Conservation (phyloP, 2,329 filamentous ascomycete genomes). For the Scleromitrula shiraiana region DNA sequence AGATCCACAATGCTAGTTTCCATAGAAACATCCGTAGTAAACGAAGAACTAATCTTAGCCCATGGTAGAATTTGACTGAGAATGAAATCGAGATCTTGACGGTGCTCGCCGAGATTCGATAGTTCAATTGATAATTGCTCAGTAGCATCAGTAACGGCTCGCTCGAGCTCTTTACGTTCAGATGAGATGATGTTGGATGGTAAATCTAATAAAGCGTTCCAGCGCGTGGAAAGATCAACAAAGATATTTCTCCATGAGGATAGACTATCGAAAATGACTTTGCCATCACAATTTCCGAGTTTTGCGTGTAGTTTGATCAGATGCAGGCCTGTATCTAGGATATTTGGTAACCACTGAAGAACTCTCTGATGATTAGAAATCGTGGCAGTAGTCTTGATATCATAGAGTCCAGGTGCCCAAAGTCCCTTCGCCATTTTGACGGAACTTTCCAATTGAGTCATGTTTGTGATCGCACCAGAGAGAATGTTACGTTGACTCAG, state of each 20-base stretch:
- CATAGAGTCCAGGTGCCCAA: constrained; percentile 33
- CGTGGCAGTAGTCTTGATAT: constrained; percentile 9
- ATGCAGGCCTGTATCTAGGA: constrained; percentile 54
- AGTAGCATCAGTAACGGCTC: constrained; percentile 13
- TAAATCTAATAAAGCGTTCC: constrained; percentile 38
- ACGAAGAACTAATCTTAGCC: constrained; percentile 35
- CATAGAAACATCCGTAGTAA: constrained; percentile 6
- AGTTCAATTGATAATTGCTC: constrained; percentile 30
- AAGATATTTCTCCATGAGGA: constrained; percentile 43
- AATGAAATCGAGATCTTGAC: constrained; percentile 56
- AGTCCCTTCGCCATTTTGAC: constrained; percentile 28
- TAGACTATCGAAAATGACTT: constrained; percentile 38
- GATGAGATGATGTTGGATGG: constrained; percentile 43
- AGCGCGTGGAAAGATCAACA: constrained; percentile 35
- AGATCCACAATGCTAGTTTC: constrained; percentile 35
- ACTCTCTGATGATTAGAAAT: constrained; percentile 25
- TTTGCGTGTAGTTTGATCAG: constrained; percentile 60
- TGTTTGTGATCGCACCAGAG: constrained; percentile 11
- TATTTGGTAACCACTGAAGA: constrained; percentile 56
- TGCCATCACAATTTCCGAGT: constrained; percentile 46
- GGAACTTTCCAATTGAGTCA: constrained; percentile 18
- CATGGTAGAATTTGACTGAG: constrained; percentile 60
- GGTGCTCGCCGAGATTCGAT: constrained; percentile 34
- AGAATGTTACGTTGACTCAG: constrained; percentile 48
- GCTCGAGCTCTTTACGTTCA: constrained; percentile 23